A percentile compares a stretch with the other conserved stretches of the same genome.
Evolutionary conservation across 768 basidiomycete species (phyloP).

Genomic region (Hericium rajendrae): DNA sequence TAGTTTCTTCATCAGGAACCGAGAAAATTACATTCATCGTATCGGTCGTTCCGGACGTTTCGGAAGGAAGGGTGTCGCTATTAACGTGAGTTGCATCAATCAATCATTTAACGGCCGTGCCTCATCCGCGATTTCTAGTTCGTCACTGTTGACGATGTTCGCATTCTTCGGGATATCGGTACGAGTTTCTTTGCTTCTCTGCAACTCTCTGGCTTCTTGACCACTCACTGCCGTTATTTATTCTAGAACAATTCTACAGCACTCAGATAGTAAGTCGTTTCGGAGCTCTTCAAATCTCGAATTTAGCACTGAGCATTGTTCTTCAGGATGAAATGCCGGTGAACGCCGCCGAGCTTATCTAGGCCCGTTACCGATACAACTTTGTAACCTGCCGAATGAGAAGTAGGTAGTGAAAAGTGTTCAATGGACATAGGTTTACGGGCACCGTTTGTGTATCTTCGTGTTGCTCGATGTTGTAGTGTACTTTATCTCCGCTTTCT

Average conservation of each 20-base stretch:
- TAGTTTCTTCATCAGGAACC: conserved; percentile 44
- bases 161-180: conserved; percentile 96
- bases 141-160: conserved; percentile 91
- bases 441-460: neutral
- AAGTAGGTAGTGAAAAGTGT: conserved; percentile 44
- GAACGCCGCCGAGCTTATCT: conserved; percentile 95
- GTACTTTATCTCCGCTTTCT: neutral
- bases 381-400: neutral
- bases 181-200: conserved; percentile 5
- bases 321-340: conserved; percentile 95
- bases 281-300: conserved; percentile 4
- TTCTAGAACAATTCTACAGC: conserved; percentile 88
- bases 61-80: conserved; percentile 98
- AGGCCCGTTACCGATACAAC: conserved; percentile 17
- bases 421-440: conserved; percentile 18
- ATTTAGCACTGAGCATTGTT: conserved; percentile 14
- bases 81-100: conserved; percentile 61
- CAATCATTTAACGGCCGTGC: neutral
- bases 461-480: conserved; percentile 1
- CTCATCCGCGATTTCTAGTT: conserved; percentile 38
- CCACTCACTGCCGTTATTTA: neutral
- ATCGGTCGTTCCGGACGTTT: conserved; percentile 99
- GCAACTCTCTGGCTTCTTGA: neutral
- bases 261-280: conserved; percentile 67
- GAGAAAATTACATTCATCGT: conserved; percentile 99